Percentiles rank a stretch among this genome's conserved stretches.
phyloP scores from a whole-genome alignment of 148 eudicot genomes.

The Rhododendron williamsianum region DNA sequence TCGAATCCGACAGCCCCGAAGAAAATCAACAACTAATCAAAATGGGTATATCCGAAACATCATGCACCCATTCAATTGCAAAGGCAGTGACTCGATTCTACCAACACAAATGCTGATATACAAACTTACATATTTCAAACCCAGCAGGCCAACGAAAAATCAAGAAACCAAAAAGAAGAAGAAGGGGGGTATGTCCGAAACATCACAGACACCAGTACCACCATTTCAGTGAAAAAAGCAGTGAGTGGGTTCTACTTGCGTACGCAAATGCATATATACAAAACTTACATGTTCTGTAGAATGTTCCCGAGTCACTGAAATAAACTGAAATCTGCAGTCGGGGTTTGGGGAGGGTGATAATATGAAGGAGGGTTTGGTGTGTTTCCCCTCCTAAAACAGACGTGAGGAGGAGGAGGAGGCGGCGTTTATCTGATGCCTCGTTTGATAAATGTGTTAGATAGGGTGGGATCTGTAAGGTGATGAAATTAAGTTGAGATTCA shows the following conservation, averaged over 20 bases:
- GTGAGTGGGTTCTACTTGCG: neutral
- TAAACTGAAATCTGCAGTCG: neutral
- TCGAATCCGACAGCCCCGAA: neutral
- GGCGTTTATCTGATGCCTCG: too few species aligned
- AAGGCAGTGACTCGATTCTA: neutral
- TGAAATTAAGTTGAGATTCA: too few species aligned
- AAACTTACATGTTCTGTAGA: constrained; percentile 1
- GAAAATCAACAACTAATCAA: neutral
- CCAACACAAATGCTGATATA: neutral
- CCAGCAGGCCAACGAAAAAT: neutral
- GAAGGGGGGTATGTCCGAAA: neutral
- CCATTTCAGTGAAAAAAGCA: neutral
- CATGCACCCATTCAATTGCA: neutral
- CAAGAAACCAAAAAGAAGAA: neutral
- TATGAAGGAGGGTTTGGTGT: neutral
- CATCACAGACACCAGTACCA: neutral
- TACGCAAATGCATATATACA: neutral
- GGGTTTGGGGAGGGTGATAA: neutral
- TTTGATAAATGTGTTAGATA: too few species aligned
- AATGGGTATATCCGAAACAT: neutral
- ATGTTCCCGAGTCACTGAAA: neutral
- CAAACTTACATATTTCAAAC: neutral
- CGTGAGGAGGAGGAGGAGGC: neutral
- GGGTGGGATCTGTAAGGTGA: too few species aligned
- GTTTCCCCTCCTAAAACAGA: neutral